Conservation (phyloP, 345 rosid species). For the Acer yangbiense region DNA sequence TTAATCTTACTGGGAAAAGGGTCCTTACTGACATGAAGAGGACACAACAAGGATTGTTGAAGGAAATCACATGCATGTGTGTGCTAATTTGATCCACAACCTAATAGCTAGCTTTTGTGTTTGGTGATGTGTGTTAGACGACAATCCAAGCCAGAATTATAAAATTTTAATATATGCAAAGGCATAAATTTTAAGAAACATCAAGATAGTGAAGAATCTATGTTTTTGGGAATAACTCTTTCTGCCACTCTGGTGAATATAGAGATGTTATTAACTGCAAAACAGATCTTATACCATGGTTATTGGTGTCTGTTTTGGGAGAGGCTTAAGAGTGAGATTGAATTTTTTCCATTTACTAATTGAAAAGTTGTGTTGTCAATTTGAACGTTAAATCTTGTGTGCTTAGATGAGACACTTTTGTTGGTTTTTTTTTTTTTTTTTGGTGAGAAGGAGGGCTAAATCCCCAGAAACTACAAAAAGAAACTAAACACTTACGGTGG, state of each 20-base stretch:
- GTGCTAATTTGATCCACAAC: neutral
- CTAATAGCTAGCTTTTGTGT: neutral
- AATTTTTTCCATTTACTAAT: neutral
- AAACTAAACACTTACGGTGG: neutral
- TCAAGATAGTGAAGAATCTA: neutral
- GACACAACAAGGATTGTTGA: neutral
- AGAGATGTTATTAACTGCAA: neutral
- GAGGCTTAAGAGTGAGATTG: neutral
- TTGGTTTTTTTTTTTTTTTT: neutral
- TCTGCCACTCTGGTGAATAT: neutral
- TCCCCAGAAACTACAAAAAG: neutral
- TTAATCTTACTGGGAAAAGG: neutral
- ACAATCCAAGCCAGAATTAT: neutral
- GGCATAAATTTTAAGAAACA: neutral
- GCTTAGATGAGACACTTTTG: neutral
- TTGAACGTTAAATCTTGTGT: neutral
- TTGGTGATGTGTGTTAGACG: neutral
- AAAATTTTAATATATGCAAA: neutral
- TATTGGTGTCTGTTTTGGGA: neutral
- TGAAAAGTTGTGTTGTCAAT: neutral
- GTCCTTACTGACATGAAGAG: neutral
- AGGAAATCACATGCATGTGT: neutral
- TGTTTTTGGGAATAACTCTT: neutral
- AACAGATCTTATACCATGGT: neutral
- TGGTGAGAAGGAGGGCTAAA: too few relatives aligned